phyloP scores from a whole-genome alignment of 805 yeast species.

The Kazachstania psychrophila region DNA sequence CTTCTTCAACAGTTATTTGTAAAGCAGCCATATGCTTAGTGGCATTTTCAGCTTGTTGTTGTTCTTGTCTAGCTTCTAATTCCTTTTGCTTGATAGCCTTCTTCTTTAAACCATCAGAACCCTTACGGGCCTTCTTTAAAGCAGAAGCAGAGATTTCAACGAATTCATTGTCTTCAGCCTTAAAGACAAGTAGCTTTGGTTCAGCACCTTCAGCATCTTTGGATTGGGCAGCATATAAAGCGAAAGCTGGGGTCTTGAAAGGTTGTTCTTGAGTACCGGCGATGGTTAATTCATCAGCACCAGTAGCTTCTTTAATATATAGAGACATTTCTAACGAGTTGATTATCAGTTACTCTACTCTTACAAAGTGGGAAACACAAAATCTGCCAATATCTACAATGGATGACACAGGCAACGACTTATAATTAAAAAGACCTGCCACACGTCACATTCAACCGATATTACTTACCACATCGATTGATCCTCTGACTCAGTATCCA shows the following conservation, averaged over 20 bases:
- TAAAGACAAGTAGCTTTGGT: conserved; percentile 46
- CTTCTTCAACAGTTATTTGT: conserved; percentile 66
- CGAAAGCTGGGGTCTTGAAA: conserved; percentile 76
- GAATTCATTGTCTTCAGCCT: conserved; percentile 37
- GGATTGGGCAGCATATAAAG: conserved; percentile 38
- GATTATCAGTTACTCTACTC: background rate
- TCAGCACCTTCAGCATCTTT: conserved; percentile 27
- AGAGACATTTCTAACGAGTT: conserved; percentile 27
- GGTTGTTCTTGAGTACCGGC: conserved; percentile 63
- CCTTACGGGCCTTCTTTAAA: conserved; percentile 91
- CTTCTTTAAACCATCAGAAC: conserved; percentile 84
- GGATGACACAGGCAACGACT: no score
- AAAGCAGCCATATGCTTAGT: conserved; percentile 70
- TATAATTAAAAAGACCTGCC: no score
- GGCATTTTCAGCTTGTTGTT: conserved; percentile 60
- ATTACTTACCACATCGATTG: no score
- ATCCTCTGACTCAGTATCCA: no score
- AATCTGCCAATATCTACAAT: background rate
- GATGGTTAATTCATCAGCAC: conserved; percentile 51
- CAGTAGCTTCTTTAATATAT: conserved; percentile 67
- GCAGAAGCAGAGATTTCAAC: conserved; percentile 82
- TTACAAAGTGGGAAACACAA: background rate
- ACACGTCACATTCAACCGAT: no score
- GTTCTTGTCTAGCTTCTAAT: conserved; percentile 43
- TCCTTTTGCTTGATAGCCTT: conserved; percentile 44